Base-by-base conservation (phyloP, 2,329 filamentous ascomycete genomes). In the Cadophora malorum region DNA sequence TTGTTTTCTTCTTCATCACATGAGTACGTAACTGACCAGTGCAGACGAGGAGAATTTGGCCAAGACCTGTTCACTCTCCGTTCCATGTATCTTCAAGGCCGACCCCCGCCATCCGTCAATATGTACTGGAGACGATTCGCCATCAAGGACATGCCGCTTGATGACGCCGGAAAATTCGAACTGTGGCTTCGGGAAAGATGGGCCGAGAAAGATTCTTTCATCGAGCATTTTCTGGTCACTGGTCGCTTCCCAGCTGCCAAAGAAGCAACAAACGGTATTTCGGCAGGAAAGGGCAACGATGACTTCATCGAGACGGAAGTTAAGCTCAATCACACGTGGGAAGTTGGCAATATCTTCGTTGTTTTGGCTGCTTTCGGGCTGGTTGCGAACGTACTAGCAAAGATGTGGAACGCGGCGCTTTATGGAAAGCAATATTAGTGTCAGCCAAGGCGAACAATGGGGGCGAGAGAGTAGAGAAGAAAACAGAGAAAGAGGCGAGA, bases 51-150 rank as follows among this genome's bases (percentile, higher is more conserved):
- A 49, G 86, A 91, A 74, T 97, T 90, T 73, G 94, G 95, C n/a
- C 94, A 98, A 78, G 89, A 96, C 60, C 91, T 92, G 75, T 98
- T 96, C 79, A 94, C 92, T 0, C 84, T 99, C 4, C 87, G 88
- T 2, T 94, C 94, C 60, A 96, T 93, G 4, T 97, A 96, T 77
- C 90, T 97, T 70, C 88, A 96, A 78, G 94, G 96, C 14, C 88
- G 92, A 0, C 91, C 94, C 0, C 96, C 95, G 1, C 97, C 94
- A 78, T 97, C 94, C 1, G 94, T 98, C 75, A 98, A 97, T 80
- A 94, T 98, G 83, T 91, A 97, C 80, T 99, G 95, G 93, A 89
- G 96, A 64, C 89, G 94, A 10, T 97, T 97, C 80, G 86, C 87
- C 41, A 78, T 97, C 16, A 85, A 86, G 25, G 89, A 93, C 23